A percentile compares a stretch with the other conserved stretches of the same genome.
These are phyloP conservation scores for Tulasnella sp. DNA, from an alignment of 768 basidiomycete genomes.

Conservation along the genomic window DNA sequence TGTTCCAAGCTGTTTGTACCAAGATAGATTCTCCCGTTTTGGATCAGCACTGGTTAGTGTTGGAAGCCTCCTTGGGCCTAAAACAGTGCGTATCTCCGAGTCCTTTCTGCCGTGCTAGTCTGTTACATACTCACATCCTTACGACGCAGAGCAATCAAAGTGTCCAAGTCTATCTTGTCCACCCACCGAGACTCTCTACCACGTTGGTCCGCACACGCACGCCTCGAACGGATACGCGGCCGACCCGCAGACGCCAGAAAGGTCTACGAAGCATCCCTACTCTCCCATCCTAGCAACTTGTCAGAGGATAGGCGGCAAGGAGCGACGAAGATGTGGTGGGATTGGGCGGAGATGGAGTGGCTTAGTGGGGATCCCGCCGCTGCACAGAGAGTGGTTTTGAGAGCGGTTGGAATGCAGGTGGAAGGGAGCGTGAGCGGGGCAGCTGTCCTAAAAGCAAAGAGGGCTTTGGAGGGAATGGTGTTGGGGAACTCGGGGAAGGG, in stretches of 20 bases:
- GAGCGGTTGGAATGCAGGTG: slow-evolving; percentile 52
- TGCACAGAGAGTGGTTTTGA: slow-evolving; percentile 52
- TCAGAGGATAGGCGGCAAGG: slow-evolving; percentile 37
- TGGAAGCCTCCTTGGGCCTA: slow-evolving; percentile 55
- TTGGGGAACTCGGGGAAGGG: neutral
- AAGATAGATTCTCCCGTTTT: slow-evolving; percentile 52
- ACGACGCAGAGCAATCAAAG: slow-evolving; percentile 55
- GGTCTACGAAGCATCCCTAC: slow-evolving; percentile 51
- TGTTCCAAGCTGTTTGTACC: slow-evolving; percentile 57
- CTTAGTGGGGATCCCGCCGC: slow-evolving; percentile 48
- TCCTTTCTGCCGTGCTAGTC: neutral
- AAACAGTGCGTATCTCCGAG: slow-evolving; percentile 51
- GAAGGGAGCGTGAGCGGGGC: slow-evolving; percentile 34
- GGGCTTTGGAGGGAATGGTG: slow-evolving; percentile 54
- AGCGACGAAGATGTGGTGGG: slow-evolving; percentile 62
- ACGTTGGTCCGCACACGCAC: slow-evolving; percentile 75
- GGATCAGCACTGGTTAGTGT: slow-evolving; percentile 62
- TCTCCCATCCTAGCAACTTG: slow-evolving; percentile 45
- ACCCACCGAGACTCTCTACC: slow-evolving; percentile 51
- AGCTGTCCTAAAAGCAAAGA: slow-evolving; percentile 56
- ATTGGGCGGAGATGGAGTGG: slow-evolving; percentile 87
- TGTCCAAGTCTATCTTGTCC: slow-evolving; percentile 62
- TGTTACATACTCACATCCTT: slow-evolving; percentile 25
- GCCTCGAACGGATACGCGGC: slow-evolving; percentile 63
- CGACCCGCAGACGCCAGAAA: slow-evolving; percentile 67